Evolutionary conservation across 1,139 yeast genomes (phyloP).

Genomic region (Kurtzmaniella quercitrusa): DNA sequence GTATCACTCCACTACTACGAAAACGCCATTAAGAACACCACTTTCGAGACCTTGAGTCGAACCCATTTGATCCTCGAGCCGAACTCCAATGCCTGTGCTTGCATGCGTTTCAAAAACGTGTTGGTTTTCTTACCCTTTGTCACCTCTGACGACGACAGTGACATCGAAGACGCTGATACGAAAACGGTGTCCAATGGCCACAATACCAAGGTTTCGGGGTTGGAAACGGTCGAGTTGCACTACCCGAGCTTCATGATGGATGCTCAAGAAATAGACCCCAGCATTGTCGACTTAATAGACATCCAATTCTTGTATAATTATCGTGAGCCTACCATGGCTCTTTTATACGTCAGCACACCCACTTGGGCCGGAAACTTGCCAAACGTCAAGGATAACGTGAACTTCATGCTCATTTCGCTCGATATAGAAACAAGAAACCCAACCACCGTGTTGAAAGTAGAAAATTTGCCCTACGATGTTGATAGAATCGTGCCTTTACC

Average conservation of each 20-base stretch:
- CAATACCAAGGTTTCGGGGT: slow-evolving; percentile 1
- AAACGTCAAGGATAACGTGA: slow-evolving; percentile 57
- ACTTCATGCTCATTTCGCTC: slow-evolving; percentile 59
- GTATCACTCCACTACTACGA: slow-evolving; percentile 87
- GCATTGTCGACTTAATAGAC: slow-evolving; percentile 59
- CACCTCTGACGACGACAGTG: slow-evolving; percentile 40
- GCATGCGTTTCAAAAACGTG: slow-evolving; percentile 66
- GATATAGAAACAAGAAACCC: slow-evolving; percentile 62
- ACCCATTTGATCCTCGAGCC: slow-evolving; percentile 67
- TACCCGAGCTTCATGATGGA: slow-evolving; percentile 54
- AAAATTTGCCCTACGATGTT: slow-evolving; percentile 71
- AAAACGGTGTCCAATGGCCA: slow-evolving; percentile 7
- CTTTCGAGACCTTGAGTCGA: slow-evolving; percentile 41
- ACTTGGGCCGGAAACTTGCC: slow-evolving; percentile 78
- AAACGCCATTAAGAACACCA: slow-evolving; percentile 51
- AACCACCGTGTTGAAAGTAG: slow-evolving; percentile 61
- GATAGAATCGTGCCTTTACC: slow-evolving; percentile 61
- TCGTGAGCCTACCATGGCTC: slow-evolving; percentile 75
- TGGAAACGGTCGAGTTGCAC: slow-evolving; percentile 17
- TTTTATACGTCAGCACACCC: slow-evolving; percentile 57
- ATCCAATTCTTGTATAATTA: slow-evolving; percentile 67
- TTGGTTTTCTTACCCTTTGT: slow-evolving; percentile 72
- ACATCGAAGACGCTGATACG: slow-evolving; percentile 30
- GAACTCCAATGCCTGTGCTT: slow-evolving; percentile 48
- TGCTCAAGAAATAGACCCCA: slow-evolving; percentile 52